A percentile compares a stretch with the other conserved stretches of the same genome.
Evolutionary conservation across 257 asterid species (phyloP).

Genomic region (Solanum chiquidenum): DNA sequence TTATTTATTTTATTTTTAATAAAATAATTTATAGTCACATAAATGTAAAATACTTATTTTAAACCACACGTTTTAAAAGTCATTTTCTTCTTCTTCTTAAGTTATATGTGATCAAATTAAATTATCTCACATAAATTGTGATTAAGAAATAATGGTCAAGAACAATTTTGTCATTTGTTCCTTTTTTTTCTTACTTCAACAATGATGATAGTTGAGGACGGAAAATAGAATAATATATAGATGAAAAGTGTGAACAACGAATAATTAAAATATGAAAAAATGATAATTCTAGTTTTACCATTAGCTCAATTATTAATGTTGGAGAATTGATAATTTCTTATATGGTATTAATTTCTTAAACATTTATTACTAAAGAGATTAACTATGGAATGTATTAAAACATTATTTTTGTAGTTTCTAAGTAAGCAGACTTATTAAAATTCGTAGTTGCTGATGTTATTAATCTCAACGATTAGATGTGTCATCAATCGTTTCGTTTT

Average conservation of each 20-base stretch:
- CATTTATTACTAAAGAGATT: neutral
- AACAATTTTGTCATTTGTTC: neutral
- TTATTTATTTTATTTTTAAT: too few relatives aligned
- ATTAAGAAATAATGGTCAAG: too few relatives aligned
- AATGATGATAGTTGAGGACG: neutral
- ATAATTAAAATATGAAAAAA: neutral
- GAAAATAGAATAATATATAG: rapidly evolving
- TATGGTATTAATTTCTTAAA: neutral
- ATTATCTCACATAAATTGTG: neutral
- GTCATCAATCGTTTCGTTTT: neutral
- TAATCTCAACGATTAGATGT: neutral
- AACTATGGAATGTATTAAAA: neutral
- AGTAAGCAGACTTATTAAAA: neutral
- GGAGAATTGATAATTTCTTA: neutral
- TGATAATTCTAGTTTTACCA: neutral
- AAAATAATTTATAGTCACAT: rapidly evolving
- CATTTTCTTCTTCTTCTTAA: too few relatives aligned
- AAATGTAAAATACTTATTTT: too few relatives aligned
- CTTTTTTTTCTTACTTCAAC: neutral
- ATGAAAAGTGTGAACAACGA: rapidly evolving
- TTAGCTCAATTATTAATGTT: neutral
- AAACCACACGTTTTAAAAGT: rapidly evolving
- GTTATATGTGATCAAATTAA: neutral
- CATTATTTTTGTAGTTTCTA: neutral
- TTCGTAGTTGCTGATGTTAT: neutral